phyloP scores from a whole-genome alignment of 805 yeast species.

The Candida maris region DNA sequence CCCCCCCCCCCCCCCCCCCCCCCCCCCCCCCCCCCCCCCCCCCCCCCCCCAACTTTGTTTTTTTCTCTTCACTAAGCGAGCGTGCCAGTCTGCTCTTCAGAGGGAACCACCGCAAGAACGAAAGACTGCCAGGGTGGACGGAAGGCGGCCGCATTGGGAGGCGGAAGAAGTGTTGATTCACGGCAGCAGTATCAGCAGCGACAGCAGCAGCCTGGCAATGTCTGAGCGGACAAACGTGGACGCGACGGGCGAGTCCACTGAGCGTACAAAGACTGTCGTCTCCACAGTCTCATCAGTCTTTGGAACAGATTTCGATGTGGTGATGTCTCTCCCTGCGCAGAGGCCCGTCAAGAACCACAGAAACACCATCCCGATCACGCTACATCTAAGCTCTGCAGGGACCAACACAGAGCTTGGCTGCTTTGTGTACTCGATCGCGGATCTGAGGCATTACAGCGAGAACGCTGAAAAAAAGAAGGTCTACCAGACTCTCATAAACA shows the following conservation, averaged over 20 bases:
- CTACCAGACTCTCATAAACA: constrained; percentile 42
- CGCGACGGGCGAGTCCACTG: no score
- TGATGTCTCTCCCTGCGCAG: constrained; percentile 17
- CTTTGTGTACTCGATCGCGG: constrained; percentile 41
- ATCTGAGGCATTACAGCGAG: constrained; percentile 21
- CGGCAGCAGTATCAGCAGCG: no score
- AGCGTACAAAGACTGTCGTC: neutral
- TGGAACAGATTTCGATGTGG: constrained; percentile 25
- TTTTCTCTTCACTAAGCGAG: no score
- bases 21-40: no score
- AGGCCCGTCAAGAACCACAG: constrained; percentile 15
- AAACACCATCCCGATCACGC: constrained; percentile 33
- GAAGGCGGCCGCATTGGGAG: no score
- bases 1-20: no score
- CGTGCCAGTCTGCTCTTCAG: no score
- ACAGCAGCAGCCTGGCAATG: no score
- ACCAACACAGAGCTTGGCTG: constrained; percentile 35
- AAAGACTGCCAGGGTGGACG: neutral
- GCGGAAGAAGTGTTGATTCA: no score
- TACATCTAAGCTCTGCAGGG: constrained; percentile 34
- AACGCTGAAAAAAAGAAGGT: constrained; percentile 22
- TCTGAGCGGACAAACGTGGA: no score
- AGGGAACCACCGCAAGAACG: no score
- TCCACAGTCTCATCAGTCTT: constrained; percentile 16
- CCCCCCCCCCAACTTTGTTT: no score